Evolutionary conservation across 2,329 filamentous ascomycete species (phyloP).

Genomic region (Ascochyta clinopodiicola): DNA sequence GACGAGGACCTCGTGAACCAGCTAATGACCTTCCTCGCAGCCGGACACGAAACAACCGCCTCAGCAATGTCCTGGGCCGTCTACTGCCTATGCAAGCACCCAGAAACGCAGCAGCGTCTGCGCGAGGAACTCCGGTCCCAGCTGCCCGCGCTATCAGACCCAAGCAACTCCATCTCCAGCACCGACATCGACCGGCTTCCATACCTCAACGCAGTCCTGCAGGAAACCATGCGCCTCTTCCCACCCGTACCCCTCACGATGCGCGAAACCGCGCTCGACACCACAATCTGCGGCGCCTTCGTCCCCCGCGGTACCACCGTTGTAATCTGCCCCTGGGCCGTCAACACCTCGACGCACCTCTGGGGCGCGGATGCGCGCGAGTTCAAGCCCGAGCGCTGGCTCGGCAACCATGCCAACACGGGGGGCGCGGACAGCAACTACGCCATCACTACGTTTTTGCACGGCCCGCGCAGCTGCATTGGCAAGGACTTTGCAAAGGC

Average conservation of each 20-base stretch:
- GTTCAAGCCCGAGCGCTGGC: conserved; percentile 75
- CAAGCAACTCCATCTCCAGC: conserved; percentile 55
- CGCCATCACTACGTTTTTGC: conserved; percentile 80
- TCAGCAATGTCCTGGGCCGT: conserved; percentile 61
- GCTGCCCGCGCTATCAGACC: conserved; percentile 52
- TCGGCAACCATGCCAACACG: conserved; percentile 59
- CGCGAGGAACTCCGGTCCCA: conserved; percentile 58
- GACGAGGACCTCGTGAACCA: conserved; percentile 86
- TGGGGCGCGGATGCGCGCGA: conserved; percentile 78
- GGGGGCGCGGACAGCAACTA: conserved; percentile 80
- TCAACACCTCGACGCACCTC: conserved; percentile 71
- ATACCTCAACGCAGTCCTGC: conserved; percentile 78
- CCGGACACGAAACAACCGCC: conserved; percentile 66
- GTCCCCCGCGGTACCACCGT: conserved; percentile 76
- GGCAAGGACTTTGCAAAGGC: conserved; percentile 80
- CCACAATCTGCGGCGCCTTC: conserved; percentile 67
- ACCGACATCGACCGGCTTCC: conserved; percentile 73
- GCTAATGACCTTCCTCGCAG: conserved; percentile 87
- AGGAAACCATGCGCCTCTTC: conserved; percentile 76
- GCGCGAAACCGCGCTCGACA: conserved; percentile 69
- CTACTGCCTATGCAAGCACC: conserved; percentile 60
- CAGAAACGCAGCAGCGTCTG: conserved; percentile 56
- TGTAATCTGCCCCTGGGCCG: conserved; percentile 68
- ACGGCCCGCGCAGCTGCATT: conserved; percentile 86
- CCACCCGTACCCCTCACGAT: conserved; percentile 74